These are phyloP conservation scores for Adenanthera pavonina DNA, from an alignment of 306 rosid genomes.

Conservation along the genomic window DNA sequence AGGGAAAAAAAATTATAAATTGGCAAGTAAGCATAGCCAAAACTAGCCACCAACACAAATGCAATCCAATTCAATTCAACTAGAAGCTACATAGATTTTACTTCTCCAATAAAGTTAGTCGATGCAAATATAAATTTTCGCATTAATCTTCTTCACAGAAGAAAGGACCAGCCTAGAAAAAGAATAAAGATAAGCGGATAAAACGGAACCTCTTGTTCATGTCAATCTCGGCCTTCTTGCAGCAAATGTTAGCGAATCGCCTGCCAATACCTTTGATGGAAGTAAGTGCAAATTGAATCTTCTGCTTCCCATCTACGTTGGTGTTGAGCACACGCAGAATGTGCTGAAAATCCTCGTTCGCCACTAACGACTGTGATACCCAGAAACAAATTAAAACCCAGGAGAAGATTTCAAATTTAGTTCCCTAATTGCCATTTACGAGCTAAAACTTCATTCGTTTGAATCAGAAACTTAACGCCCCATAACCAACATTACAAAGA, in stretches of 20 bases:
- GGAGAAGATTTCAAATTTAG: background rate
- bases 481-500: background rate
- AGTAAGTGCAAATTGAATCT: slow-evolving; percentile 59
- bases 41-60: background rate
- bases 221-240: slow-evolving; percentile 64
- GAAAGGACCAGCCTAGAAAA: background rate
- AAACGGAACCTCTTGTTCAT: slow-evolving; percentile 54
- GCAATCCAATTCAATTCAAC: background rate
- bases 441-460: background rate
- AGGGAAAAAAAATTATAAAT: background rate
- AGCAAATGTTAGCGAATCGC: slow-evolving; percentile 52
- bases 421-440: background rate
- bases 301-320: slow-evolving; percentile 63
- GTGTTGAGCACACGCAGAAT: slow-evolving; percentile 65
- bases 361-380: slow-evolving; percentile 50
- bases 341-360: slow-evolving; percentile 65
- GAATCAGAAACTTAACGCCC: background rate
- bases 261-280: slow-evolving; percentile 65
- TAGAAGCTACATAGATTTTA: background rate
- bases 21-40: background rate
- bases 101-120: background rate
- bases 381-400: background rate
- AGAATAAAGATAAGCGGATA: background rate
- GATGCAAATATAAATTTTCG: background rate
- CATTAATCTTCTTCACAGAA: background rate